Evolutionary conservation across 441 rosid genomes (phyloP), one percentile per base, ranked within the genome.

Genomic region (Pelargonium citronellum): DNA sequence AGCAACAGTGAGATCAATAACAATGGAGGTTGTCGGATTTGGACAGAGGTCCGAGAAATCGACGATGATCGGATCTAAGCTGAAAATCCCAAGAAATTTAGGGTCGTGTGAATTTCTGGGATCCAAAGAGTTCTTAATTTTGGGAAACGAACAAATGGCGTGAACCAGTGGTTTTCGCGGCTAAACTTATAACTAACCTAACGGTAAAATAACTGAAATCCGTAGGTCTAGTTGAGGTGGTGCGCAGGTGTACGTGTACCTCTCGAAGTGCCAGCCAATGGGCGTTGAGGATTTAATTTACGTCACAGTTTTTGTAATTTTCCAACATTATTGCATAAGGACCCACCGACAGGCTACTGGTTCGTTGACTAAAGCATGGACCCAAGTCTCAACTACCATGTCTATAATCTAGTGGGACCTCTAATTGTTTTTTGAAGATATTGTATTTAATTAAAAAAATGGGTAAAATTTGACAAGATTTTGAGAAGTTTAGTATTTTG

Each of bases 131-230:
- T 55, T 55, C 10, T 10, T 55, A 55, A 16, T 15, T 55, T 55
- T 15, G 61, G 61, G 17, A 55, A 55, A 22, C 19, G 20, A 55
- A 55, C 22, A 55, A 55, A 15, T 55, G 61, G 61, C 16, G 61
- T 3, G 16, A 16, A n/a, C 7, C 10, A 53, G n/a, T n/a, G n/a
- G 19, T 53, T 53, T 15, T 20, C 20, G 60, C 6, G 60, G 60
- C 60, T 0, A 16, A 53, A 53, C 16, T 1, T 22, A 22, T 22
- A 22, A 58, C 10, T 19, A 58, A 19, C 22, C 24, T 19, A 58
- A 58, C 63, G 63, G 63, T 58, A 19, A 58, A 19, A 58, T 58
- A 57, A 19, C 62, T 57, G 62, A 51, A 51, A 57, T 8, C 24
- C 63, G 10, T 7, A 24, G 19, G 30, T 58, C 63, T 58, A 1